A percentile compares a stretch with the other conserved stretches of the same genome.
Conservation (phyloP, 768 basidiomycete species). For the Termitomyces sp. region DNA sequence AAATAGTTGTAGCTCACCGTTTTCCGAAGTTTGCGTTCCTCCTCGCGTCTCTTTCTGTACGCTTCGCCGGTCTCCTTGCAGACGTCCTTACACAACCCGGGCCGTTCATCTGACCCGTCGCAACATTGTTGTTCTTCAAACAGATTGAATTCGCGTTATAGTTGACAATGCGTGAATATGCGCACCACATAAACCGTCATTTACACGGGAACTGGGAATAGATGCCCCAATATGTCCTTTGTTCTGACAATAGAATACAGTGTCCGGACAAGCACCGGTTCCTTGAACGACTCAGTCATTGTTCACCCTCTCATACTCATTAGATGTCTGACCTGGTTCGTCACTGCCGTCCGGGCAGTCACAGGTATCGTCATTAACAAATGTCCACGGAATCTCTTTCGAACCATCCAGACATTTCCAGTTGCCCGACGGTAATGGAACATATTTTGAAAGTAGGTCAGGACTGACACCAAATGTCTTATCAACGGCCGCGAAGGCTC, state of each 20-base stretch:
- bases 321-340: slow-evolving; percentile 67
- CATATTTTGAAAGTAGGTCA: slow-evolving; percentile 48
- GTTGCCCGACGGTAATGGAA: slow-evolving; percentile 40
- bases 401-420: slow-evolving; percentile 85
- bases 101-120: slow-evolving; percentile 89
- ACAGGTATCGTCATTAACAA: slow-evolving; percentile 92
- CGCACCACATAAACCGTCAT: slow-evolving; percentile 91
- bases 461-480: slow-evolving; percentile 58
- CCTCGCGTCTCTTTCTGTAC: slow-evolving; percentile 62
- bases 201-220: slow-evolving; percentile 79
- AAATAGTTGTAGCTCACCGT: slow-evolving; percentile 46
- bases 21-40: slow-evolving; percentile 70
- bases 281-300: slow-evolving; percentile 36
- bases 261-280: slow-evolving; percentile 77
- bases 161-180: slow-evolving; percentile 19
- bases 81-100: slow-evolving; percentile 71
- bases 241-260: slow-evolving; percentile 80
- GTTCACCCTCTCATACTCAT: background rate
- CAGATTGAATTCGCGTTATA: slow-evolving; percentile 9
- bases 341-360: slow-evolving; percentile 95
- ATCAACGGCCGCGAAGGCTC: slow-evolving; percentile 26
- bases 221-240: slow-evolving; percentile 78
- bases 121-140: slow-evolving; percentile 82
- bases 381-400: slow-evolving; percentile 69
- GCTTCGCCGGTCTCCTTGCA: slow-evolving; percentile 73